A percentile compares a stretch with the other conserved stretches of the same genome.
Evolutionary conservation across 805 yeast genomes (phyloP).

Genomic region (Ogataea glucozyma): DNA sequence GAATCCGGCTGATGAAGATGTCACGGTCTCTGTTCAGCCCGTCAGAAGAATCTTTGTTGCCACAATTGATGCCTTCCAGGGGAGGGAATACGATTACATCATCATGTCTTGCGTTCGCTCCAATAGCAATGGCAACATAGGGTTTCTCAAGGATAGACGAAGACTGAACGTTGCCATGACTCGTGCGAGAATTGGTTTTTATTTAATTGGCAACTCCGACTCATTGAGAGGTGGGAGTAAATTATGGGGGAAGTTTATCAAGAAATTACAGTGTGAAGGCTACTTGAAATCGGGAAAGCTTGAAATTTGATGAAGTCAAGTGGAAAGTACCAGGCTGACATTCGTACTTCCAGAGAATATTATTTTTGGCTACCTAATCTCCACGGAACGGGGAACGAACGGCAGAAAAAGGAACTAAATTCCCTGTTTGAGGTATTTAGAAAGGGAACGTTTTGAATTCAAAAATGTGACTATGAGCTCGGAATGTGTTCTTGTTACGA

Average conservation of each 20-base stretch:
- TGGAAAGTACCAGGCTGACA: no score
- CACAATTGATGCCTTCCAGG: constrained; percentile 87
- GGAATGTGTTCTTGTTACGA: no score
- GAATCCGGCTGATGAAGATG: constrained; percentile 40
- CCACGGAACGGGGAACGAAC: no score
- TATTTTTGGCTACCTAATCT: no score
- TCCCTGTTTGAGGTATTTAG: no score
- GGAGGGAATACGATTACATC: constrained; percentile 82
- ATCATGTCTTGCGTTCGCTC: constrained; percentile 78
- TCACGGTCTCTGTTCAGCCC: constrained; percentile 44
- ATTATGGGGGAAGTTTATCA: constrained; percentile 53
- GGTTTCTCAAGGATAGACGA: constrained; percentile 61
- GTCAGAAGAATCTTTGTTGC: constrained; percentile 49
- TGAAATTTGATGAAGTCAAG: no score
- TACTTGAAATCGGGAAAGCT: no score
- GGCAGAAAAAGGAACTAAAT: no score
- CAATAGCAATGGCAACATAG: constrained; percentile 55
- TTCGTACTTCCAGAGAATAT: no score
- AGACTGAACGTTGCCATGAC: constrained; percentile 74
- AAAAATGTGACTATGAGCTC: no score
- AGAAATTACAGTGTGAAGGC: no score
- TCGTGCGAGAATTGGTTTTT: constrained; percentile 62
- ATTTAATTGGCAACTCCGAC: constrained; percentile 60
- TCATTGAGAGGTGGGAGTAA: constrained; percentile 46
- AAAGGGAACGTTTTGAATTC: no score